Conservation (phyloP, 495 filamentous ascomycete species). For the Talaromyces adpressus region DNA sequence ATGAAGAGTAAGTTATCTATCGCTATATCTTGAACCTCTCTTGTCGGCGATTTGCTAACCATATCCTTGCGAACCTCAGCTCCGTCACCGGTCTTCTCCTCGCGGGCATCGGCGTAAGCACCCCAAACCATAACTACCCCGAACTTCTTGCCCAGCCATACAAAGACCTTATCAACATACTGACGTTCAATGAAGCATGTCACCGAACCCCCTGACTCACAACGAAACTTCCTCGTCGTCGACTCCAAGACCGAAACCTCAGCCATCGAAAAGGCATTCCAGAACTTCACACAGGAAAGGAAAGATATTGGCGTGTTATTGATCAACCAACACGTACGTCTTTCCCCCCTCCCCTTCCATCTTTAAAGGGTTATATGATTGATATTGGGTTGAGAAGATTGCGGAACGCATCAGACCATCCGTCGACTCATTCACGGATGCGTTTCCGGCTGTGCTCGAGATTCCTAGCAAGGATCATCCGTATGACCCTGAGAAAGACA, state of each 20-base stretch:
- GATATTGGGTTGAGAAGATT: slow-evolving; percentile 44
- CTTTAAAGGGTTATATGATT: background rate
- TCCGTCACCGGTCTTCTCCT: slow-evolving; percentile 91
- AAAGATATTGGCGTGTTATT: slow-evolving; percentile 95
- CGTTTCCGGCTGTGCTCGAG: slow-evolving; percentile 64
- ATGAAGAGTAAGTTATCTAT: slow-evolving; percentile 63
- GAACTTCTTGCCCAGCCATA: background rate
- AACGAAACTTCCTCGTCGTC: slow-evolving; percentile 97
- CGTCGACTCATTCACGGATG: slow-evolving; percentile 46
- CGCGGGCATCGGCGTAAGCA: slow-evolving; percentile 85
- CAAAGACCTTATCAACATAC: background rate
- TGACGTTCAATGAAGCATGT: slow-evolving; percentile 51
- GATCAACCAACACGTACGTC: slow-evolving; percentile 89
- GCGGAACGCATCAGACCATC: slow-evolving; percentile 87
- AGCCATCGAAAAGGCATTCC: slow-evolving; percentile 86
- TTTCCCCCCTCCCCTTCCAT: background rate
- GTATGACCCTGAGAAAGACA: slow-evolving; percentile 99
- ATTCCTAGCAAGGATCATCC: slow-evolving; percentile 99
- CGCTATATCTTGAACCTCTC: background rate
- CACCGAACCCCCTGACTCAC: slow-evolving; percentile 69
- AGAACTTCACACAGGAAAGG: slow-evolving; percentile 75
- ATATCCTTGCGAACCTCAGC: slow-evolving; percentile 40
- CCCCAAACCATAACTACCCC: slow-evolving; percentile 4
- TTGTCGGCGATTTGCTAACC: slow-evolving; percentile 16
- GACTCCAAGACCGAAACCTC: slow-evolving; percentile 84